These are phyloP conservation scores for Xylariaceae sp. DNA, from an alignment of 2,329 filamentous ascomycete species.

Conservation along the genomic window DNA sequence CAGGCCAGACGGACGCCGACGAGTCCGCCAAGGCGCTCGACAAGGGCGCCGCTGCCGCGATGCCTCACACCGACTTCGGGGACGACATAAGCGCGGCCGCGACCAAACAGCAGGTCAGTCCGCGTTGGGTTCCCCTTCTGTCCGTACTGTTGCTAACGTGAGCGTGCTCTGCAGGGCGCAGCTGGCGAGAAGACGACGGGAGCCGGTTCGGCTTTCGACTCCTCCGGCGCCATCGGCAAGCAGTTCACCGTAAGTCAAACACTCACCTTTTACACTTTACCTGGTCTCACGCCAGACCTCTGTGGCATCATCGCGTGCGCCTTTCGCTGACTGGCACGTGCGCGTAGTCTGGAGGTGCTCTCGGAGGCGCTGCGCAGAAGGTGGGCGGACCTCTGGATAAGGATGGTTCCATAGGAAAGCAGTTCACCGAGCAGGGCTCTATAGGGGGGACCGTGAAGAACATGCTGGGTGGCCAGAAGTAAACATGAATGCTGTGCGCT, in stretches of 20 bases:
- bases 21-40: slow-evolving; percentile 4
- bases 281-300: too few species aligned
- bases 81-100: slow-evolving; percentile 3
- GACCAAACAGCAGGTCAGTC: not conserved
- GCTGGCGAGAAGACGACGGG: slow-evolving; percentile 3
- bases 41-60: not conserved
- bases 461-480: slow-evolving; percentile 49
- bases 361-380: not conserved
- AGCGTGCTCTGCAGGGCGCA: not conserved
- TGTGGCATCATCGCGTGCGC: too few species aligned
- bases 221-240: slow-evolving; percentile 4
- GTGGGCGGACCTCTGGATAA: not conserved
- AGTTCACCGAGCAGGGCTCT: not conserved
- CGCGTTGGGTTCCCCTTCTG: not conserved
- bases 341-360: too few species aligned
- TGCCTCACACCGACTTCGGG: slow-evolving; percentile 2
- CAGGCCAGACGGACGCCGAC: slow-evolving; percentile 2
- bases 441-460: slow-evolving; percentile 45
- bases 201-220: slow-evolving; percentile 3
- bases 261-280: too few species aligned
- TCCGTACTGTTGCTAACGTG: not conserved
- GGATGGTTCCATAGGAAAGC: not conserved
- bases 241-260: slow-evolving; percentile 5
- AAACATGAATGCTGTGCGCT: too few species aligned
- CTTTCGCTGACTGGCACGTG: too few species aligned